phyloP scores from a whole-genome alignment of 1,139 yeast genomes.

The Diutina catenulata region DNA sequence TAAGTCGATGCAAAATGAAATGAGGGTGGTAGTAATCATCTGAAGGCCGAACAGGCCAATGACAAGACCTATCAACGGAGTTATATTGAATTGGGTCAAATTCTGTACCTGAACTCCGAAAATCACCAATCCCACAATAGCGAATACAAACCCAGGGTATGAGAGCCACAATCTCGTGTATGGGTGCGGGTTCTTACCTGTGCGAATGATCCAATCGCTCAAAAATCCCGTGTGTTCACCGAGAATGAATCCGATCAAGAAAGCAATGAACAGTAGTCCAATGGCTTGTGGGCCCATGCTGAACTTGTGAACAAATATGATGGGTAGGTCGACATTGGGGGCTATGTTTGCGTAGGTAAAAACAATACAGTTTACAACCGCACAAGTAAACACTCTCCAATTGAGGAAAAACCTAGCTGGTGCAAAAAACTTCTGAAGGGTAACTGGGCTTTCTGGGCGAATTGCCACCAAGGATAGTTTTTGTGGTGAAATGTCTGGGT shows the following conservation, averaged over 20 bases:
- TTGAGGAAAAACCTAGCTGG: slow-evolving; percentile 1
- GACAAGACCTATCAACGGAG: slow-evolving; percentile 2
- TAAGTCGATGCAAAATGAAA: slow-evolving; percentile 1
- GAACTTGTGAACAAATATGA: slow-evolving; percentile 3
- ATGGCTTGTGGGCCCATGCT: slow-evolving; percentile 2
- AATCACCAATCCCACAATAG: neutral
- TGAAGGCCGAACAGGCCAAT: slow-evolving; percentile 4
- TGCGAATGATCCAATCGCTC: neutral
- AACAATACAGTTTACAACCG: slow-evolving; percentile 1
- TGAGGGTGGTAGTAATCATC: slow-evolving; percentile 3
- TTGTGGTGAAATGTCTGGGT: too few relatives aligned
- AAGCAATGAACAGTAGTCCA: slow-evolving; percentile 2
- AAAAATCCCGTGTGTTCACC: slow-evolving; percentile 3
- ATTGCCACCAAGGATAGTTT: neutral
- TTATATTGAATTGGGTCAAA: neutral
- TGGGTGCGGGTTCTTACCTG: neutral
- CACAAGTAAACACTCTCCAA: neutral
- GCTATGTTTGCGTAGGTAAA: slow-evolving; percentile 3
- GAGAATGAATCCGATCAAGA: slow-evolving; percentile 1
- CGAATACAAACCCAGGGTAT: neutral
- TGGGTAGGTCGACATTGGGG: slow-evolving; percentile 4
- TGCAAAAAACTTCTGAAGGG: neutral
- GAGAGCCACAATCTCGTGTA: neutral
- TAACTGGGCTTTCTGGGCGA: neutral
- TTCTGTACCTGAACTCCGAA: slow-evolving; percentile 2